phyloP scores from a whole-genome alignment of 75 land plant species.

The Cupressus sempervirens region DNA sequence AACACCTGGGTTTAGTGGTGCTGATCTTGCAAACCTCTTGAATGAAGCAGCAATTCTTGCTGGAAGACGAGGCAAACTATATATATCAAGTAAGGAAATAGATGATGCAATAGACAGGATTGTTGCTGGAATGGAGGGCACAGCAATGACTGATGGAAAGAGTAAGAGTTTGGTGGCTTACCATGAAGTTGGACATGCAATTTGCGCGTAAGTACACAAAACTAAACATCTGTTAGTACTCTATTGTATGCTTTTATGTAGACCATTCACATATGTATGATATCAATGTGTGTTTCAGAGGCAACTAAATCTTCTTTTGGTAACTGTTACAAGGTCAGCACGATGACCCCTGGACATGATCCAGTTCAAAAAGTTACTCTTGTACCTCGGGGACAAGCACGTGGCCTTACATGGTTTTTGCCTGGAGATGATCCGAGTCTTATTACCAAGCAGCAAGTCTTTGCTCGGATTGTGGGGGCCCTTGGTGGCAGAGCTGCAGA shows the following conservation, averaged over 20 bases:
- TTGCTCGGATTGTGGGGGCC: constrained; percentile 89
- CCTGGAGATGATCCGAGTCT: constrained; percentile 80
- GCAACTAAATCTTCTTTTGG: constrained; percentile 7
- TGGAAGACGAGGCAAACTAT: constrained; percentile 42
- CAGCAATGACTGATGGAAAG: constrained; percentile 54
- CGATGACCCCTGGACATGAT: constrained; percentile 90
- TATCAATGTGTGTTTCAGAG: constrained; percentile 16
- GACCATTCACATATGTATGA: constrained; percentile 14
- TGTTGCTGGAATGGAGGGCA: constrained; percentile 61
- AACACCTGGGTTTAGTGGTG: constrained; percentile 54
- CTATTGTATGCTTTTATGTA: constrained; percentile 15
- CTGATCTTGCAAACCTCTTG: constrained; percentile 50
- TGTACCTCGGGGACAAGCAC: constrained; percentile 84
- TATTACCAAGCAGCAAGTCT: constrained; percentile 74
- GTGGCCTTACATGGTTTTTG: constrained; percentile 90
- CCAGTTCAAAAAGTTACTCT: constrained; percentile 85
- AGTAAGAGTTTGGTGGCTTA: constrained; percentile 51
- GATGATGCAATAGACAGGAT: constrained; percentile 57
- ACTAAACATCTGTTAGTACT: background rate
- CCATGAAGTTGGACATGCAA: constrained; percentile 58
- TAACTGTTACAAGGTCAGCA: constrained; percentile 25
- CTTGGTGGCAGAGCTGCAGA: constrained; percentile 90
- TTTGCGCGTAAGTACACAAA: constrained; percentile 43
- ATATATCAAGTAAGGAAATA: constrained; percentile 41
- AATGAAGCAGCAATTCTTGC: constrained; percentile 54